Evolutionary conservation across 2,329 filamentous ascomycete genomes (phyloP).

Genomic region (Zymoseptoria pseudotritici): DNA sequence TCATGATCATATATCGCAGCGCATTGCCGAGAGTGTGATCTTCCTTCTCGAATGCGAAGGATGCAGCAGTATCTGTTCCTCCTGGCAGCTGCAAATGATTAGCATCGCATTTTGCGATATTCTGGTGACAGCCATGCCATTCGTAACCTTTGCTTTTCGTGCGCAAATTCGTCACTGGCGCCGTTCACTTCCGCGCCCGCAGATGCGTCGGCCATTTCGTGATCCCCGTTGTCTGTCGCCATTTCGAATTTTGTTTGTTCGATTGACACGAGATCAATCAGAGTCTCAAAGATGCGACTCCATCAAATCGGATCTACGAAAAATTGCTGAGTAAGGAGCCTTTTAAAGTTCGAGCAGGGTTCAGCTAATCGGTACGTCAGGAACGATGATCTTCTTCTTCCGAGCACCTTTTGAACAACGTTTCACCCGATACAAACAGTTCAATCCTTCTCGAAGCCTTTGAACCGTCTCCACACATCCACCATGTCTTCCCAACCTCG

Average conservation of each 20-base stretch:
- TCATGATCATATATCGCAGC: constrained; percentile 92
- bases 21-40: constrained; percentile 95
- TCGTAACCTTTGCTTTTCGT: constrained; percentile 39
- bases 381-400: not conserved
- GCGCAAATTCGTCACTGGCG: constrained; percentile 27
- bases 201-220: constrained; percentile 31
- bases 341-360: constrained; percentile 8
- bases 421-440: not conserved
- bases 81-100: constrained; percentile 62
- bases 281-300: not conserved
- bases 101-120: not conserved
- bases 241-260: constrained; percentile 2
- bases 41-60: constrained; percentile 89
- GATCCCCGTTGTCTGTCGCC: constrained; percentile 22
- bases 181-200: constrained; percentile 39
- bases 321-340: constrained; percentile 6
- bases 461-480: not conserved
- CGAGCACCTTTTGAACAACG: not conserved
- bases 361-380: not conserved
- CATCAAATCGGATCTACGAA: not conserved
- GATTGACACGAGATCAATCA: not conserved
- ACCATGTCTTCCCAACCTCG: constrained; percentile 24
- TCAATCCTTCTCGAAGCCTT: not conserved
- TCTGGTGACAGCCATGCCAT: constrained; percentile 27
- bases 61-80: constrained; percentile 76